These are phyloP conservation scores for Posidonia australis DNA, from an alignment of 106 monocot genomes.

Conservation along the genomic window DNA sequence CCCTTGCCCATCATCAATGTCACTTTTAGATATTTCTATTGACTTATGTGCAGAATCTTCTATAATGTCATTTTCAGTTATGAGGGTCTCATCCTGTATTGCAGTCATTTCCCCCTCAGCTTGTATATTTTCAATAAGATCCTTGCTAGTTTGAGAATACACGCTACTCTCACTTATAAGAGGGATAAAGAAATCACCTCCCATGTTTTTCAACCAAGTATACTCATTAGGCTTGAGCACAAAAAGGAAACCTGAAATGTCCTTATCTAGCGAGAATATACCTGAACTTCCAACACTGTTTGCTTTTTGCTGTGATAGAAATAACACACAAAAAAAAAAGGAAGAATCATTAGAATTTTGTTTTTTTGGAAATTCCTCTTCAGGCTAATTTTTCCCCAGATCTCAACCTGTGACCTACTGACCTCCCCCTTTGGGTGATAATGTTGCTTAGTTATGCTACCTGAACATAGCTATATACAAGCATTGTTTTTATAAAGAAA, in stretches of 20 bases:
- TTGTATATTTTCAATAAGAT: constrained; percentile 11
- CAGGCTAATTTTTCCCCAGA: too few species aligned
- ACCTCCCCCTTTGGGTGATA: too few species aligned
- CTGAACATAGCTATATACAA: too few species aligned
- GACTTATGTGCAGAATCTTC: not conserved
- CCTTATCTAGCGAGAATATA: constrained; percentile 38
- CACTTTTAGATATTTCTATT: constrained; percentile 2
- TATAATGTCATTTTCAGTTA: not conserved
- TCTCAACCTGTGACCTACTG: too few species aligned
- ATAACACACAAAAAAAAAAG: constrained; percentile 16
- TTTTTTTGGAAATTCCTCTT: too few species aligned
- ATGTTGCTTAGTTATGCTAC: too few species aligned
- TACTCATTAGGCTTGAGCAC: constrained; percentile 83
- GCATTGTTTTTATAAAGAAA: too few species aligned
- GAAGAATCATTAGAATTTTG: not conserved
- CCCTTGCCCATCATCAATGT: constrained; percentile 9
- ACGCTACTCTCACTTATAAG: constrained; percentile 30
- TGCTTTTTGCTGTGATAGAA: constrained; percentile 53
- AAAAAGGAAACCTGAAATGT: constrained; percentile 58
- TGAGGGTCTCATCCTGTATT: not conserved
- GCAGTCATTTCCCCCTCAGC: not conserved
- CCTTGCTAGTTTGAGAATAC: constrained; percentile 14
- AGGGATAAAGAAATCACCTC: constrained; percentile 81
- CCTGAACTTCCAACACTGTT: constrained; percentile 58
- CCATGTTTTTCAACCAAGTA: constrained; percentile 70